Percentiles rank a stretch among this genome's conserved stretches.
phyloP scores from a whole-genome alignment of 2,329 filamentous ascomycete genomes.

The Arachnopeziza araneosa region DNA sequence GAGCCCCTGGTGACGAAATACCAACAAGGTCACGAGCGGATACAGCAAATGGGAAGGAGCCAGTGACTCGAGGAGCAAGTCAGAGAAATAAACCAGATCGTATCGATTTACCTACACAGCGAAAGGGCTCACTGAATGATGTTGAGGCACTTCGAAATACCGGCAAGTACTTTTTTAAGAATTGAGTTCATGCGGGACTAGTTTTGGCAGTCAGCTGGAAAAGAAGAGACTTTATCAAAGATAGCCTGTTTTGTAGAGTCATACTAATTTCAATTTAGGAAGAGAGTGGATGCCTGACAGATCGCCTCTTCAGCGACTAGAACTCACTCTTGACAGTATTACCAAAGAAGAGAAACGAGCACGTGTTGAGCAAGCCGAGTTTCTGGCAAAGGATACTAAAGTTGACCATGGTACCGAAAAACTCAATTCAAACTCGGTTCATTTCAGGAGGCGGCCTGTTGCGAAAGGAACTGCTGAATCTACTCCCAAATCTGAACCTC shows the following conservation, averaged over 20 bases:
- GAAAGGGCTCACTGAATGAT: conserved; percentile 35
- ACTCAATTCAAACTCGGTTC: conserved; percentile 25
- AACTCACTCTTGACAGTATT: conserved; percentile 84
- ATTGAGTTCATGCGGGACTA: background rate
- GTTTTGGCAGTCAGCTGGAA: too few relatives aligned
- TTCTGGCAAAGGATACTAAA: conserved; percentile 54
- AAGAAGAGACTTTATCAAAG: too few relatives aligned
- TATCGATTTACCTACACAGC: conserved; percentile 13
- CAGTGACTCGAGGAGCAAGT: conserved; percentile 4
- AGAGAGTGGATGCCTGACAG: conserved; percentile 69
- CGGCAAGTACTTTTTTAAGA: background rate
- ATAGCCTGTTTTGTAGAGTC: background rate
- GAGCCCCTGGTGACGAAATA: conserved; percentile 4
- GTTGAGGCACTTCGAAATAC: conserved; percentile 32
- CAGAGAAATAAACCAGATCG: conserved; percentile 16
- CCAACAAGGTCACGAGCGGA: conserved; percentile 4
- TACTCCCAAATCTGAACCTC: conserved; percentile 19
- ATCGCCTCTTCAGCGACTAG: conserved; percentile 89
- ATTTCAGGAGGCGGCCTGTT: conserved; percentile 27
- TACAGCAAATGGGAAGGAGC: conserved; percentile 19
- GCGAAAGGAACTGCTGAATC: conserved; percentile 18
- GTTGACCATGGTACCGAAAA: conserved; percentile 25
- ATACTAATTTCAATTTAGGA: conserved; percentile 2
- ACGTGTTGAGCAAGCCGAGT: conserved; percentile 75
- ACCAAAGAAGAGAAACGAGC: conserved; percentile 95